Evolutionary conservation across 495 filamentous ascomycete species (phyloP).

Genomic region (Parathielavia hyrcaniae): DNA sequence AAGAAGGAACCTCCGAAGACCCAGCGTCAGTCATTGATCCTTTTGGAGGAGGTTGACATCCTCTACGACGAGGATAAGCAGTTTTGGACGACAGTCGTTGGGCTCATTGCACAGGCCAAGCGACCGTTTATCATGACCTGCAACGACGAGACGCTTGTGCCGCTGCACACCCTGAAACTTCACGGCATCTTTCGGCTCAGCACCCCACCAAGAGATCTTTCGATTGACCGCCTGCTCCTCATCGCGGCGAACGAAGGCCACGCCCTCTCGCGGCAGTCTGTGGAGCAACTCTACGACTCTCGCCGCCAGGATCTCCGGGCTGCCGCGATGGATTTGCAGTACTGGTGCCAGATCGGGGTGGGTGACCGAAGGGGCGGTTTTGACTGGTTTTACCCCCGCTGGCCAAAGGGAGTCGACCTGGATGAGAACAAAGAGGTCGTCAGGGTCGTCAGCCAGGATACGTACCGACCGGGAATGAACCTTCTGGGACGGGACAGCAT

Average conservation of each 20-base stretch:
- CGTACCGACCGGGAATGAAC: conserved; percentile 73
- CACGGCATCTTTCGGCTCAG: conserved; percentile 84
- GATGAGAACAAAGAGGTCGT: conserved; percentile 58
- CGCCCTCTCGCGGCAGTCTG: conserved; percentile 58
- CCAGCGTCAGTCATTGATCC: conserved; percentile 90
- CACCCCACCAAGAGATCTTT: conserved; percentile 59
- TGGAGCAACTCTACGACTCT: conserved; percentile 61
- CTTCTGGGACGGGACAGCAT: conserved; percentile 57
- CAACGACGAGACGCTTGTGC: conserved; percentile 75
- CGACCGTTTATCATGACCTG: conserved; percentile 93
- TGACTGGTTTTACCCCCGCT: conserved; percentile 79
- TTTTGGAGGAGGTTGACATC: conserved; percentile 91
- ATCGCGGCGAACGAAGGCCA: conserved; percentile 90
- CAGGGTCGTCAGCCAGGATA: conserved; percentile 76
- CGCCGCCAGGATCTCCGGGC: conserved; percentile 68
- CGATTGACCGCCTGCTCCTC: conserved; percentile 72
- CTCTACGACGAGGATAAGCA: conserved; percentile 91
- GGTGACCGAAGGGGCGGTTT: conserved; percentile 83
- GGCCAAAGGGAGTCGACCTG: conserved; percentile 62
- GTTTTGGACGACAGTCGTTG: conserved; percentile 80
- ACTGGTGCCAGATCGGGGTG: conserved; percentile 94
- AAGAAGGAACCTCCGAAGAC: conserved; percentile 45
- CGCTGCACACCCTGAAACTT: conserved; percentile 60
- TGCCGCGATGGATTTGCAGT: conserved; percentile 79
- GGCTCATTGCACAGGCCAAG: conserved; percentile 73